Conservation (phyloP, 108 stramenopile species). For the Fistulifera solaris region DNA sequence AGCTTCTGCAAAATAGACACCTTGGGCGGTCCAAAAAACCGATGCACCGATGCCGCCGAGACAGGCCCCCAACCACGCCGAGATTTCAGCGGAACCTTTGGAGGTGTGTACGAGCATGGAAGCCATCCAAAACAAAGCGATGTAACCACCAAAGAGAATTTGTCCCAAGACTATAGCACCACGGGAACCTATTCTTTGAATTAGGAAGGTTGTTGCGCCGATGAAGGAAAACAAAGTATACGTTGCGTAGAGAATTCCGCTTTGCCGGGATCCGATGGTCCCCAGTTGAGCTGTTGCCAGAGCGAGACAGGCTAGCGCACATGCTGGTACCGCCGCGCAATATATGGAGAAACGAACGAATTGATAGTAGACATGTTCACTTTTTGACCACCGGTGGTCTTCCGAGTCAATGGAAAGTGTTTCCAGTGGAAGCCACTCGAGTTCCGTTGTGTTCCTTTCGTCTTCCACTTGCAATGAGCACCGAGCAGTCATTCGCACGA, state of each 20-base stretch:
- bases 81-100: not conserved
- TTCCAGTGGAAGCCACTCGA: too few relatives aligned
- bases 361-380: too few relatives aligned
- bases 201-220: slow-evolving; percentile 43
- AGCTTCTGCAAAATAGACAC: slow-evolving; percentile 47
- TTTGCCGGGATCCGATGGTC: slow-evolving; percentile 35
- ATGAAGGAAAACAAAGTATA: slow-evolving; percentile 62
- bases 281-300: slow-evolving; percentile 42
- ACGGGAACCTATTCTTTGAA: slow-evolving; percentile 42
- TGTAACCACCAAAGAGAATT: slow-evolving; percentile 50
- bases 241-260: slow-evolving; percentile 41
- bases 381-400: too few relatives aligned
- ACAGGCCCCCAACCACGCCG: slow-evolving; percentile 41
- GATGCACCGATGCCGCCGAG: slow-evolving; percentile 74
- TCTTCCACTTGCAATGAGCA: too few relatives aligned
- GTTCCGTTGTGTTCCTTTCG: too few relatives aligned
- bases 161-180: slow-evolving; percentile 53
- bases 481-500: too few relatives aligned
- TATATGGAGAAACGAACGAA: too few relatives aligned
- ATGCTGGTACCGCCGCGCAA: too few relatives aligned
- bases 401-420: too few relatives aligned
- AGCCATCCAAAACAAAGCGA: slow-evolving; percentile 50
- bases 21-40: slow-evolving; percentile 53
- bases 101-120: slow-evolving; percentile 1
- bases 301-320: slow-evolving; percentile 15